Percentiles rank a stretch among this genome's conserved stretches.
Evolutionary conservation across 2,329 filamentous ascomycete genomes (phyloP).

Genomic region (Epichloe coenophiala): DNA sequence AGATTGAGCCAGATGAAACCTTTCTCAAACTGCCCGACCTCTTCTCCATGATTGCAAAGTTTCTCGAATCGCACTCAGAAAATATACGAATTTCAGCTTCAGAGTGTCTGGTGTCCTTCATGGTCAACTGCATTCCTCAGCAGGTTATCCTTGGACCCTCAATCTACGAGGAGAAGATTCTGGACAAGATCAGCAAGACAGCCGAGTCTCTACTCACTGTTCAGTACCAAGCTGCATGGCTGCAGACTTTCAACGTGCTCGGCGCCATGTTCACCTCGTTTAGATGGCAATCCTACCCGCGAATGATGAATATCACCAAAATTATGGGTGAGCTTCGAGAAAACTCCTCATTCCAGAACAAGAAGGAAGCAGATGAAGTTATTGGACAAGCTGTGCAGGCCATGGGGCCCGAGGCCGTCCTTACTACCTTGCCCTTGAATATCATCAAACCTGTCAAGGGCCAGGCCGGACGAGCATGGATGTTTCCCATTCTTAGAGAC

Average conservation of each 20-base stretch:
- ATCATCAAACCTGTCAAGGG: constrained; percentile 62
- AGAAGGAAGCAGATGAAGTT: constrained; percentile 87
- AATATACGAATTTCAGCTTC: constrained; percentile 92
- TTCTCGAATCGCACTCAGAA: constrained; percentile 74
- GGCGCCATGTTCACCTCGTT: constrained; percentile 77
- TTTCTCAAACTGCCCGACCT: constrained; percentile 81
- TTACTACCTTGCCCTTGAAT: constrained; percentile 76
- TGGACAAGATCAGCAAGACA: constrained; percentile 66
- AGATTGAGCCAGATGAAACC: constrained; percentile 78
- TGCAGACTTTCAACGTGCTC: constrained; percentile 84
- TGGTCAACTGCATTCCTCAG: constrained; percentile 77
- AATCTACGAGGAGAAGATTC: constrained; percentile 78
- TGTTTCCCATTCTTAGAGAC: constrained; percentile 82
- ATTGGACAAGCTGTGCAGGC: constrained; percentile 77
- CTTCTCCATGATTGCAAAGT: constrained; percentile 66
- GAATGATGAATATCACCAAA: constrained; percentile 61
- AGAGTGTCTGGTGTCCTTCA: constrained; percentile 86
- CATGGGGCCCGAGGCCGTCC: constrained; percentile 77
- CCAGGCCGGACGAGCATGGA: constrained; percentile 80
- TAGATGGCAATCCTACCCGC: constrained; percentile 71
- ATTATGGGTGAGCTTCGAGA: constrained; percentile 76
- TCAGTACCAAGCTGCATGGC: constrained; percentile 88
- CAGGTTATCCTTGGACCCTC: constrained; percentile 78
- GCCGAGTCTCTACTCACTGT: constrained; percentile 68
- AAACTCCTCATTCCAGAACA: constrained; percentile 79